Conservation (phyloP, 352 stramenopile species). For the Globisporangium paddicum region DNA sequence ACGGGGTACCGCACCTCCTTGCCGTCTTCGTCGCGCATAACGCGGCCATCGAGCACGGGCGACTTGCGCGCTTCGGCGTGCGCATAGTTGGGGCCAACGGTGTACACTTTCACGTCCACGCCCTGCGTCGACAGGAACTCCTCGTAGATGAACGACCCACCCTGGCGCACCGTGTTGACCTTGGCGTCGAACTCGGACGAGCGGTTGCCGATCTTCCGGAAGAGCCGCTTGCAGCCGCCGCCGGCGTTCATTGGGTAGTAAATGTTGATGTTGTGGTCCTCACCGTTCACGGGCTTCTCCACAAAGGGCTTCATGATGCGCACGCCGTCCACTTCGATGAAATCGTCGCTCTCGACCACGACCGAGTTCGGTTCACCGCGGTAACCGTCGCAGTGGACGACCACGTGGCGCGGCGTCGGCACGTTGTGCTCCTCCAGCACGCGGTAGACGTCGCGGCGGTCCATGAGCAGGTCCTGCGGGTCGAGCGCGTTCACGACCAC, state of each 20-base stretch:
- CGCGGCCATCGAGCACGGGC: constrained; percentile 98
- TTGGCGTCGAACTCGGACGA: constrained; percentile 95
- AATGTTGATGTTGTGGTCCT: constrained; percentile 99
- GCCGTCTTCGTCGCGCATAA: constrained; percentile 95
- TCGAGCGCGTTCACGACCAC: constrained; percentile 98
- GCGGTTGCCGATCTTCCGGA: constrained; percentile 95
- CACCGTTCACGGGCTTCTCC: constrained; percentile 99
- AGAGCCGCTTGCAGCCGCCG: constrained; percentile 98
- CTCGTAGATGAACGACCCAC: constrained; percentile 96
- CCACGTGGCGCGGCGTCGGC: constrained; percentile 93
- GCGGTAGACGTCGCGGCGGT: constrained; percentile 94
- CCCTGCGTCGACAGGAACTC: constrained; percentile 99
- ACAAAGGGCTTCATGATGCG: constrained; percentile 99
- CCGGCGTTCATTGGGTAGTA: constrained; percentile 99
- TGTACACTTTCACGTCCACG: constrained; percentile 99
- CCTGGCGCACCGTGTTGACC: constrained; percentile 91
- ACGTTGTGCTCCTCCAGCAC: constrained; percentile 92
- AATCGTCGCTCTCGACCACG: constrained; percentile 72
- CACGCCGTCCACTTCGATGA: constrained; percentile 89
- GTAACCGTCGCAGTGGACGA: constrained; percentile 93
- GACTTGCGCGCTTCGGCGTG: constrained; percentile 99
- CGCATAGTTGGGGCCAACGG: constrained; percentile 97
- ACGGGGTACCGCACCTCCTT: constrained; percentile 99
- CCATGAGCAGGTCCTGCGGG: constrained; percentile 94
- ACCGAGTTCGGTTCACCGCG: constrained; percentile 28